phyloP scores from a whole-genome alignment of 1,284 basidiomycete species.

The Puccinia horiana region DNA sequence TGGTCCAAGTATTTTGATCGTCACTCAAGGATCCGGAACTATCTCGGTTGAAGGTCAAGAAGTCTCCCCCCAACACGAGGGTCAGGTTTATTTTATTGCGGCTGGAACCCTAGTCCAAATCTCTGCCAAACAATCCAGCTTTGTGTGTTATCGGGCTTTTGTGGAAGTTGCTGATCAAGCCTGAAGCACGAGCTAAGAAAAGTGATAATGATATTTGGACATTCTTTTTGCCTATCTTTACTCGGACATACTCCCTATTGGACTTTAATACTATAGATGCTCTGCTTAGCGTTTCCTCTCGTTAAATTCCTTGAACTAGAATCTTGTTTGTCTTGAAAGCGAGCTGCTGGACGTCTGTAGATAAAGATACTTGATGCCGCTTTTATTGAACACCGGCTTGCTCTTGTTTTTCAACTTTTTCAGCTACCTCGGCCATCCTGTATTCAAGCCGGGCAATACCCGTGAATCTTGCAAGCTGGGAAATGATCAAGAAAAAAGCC shows the following conservation, averaged over 20 bases:
- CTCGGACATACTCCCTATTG: background rate
- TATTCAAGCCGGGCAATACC: no score
- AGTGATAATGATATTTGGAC: background rate
- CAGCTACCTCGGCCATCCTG: background rate
- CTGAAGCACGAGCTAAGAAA: background rate
- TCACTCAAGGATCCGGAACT: slow-evolving; percentile 70
- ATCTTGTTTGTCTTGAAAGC: background rate
- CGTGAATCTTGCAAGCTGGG: no score
- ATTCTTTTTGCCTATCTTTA: background rate
- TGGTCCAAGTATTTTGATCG: slow-evolving; percentile 82
- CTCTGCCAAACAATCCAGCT: slow-evolving; percentile 58
- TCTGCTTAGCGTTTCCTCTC: background rate
- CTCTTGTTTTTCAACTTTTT: background rate
- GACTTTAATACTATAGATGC: background rate
- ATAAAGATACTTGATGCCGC: background rate
- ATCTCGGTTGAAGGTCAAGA: slow-evolving; percentile 61
- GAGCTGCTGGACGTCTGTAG: background rate
- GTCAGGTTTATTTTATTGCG: slow-evolving; percentile 83
- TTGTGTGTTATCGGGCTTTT: slow-evolving; percentile 76
- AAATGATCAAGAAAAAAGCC: no score
- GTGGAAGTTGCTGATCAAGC: slow-evolving; percentile 59
- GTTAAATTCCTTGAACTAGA: background rate
- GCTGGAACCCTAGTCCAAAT: slow-evolving; percentile 68
- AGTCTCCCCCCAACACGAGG: slow-evolving; percentile 64
- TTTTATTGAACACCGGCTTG: background rate